phyloP scores from a whole-genome alignment of 108 stramenopile genomes.

The Pseudonitzschia multistriata region DNA sequence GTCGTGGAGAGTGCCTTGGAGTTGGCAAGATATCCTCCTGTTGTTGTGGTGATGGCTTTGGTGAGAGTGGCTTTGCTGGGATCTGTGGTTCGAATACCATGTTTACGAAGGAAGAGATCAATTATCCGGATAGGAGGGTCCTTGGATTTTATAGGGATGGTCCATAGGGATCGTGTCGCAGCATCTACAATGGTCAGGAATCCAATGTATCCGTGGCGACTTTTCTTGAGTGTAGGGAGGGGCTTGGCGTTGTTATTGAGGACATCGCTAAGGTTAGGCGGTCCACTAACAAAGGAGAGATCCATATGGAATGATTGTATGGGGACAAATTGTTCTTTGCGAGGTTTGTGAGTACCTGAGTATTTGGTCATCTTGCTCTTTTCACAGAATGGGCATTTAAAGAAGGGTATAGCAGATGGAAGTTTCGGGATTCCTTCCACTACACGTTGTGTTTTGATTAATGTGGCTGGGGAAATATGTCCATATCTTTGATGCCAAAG shows the following conservation, averaged over 20 bases:
- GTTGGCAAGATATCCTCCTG: neutral
- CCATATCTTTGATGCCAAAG: no score
- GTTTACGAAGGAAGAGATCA: neutral
- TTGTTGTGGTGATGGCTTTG: neutral
- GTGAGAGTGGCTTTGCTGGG: no score
- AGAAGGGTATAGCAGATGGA: no score
- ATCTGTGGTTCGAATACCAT: neutral
- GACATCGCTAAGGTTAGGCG: neutral
- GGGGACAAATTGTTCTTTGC: no score
- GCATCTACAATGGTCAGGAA: slow-evolving; percentile 6
- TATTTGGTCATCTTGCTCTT: no score
- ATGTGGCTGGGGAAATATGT: no score
- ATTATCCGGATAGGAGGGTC: slow-evolving; percentile 7
- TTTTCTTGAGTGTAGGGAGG: neutral
- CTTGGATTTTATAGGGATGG: neutral
- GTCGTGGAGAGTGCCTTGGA: neutral
- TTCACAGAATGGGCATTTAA: no score
- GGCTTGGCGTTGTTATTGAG: neutral
- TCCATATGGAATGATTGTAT: neutral
- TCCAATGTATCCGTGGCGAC: neutral
- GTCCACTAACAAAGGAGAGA: neutral
- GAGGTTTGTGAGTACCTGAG: no score
- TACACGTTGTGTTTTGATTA: no score
- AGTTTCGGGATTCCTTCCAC: no score
- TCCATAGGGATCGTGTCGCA: neutral